phyloP scores from a whole-genome alignment of 1,284 basidiomycete species.

The Xerocomus amazonicus region DNA sequence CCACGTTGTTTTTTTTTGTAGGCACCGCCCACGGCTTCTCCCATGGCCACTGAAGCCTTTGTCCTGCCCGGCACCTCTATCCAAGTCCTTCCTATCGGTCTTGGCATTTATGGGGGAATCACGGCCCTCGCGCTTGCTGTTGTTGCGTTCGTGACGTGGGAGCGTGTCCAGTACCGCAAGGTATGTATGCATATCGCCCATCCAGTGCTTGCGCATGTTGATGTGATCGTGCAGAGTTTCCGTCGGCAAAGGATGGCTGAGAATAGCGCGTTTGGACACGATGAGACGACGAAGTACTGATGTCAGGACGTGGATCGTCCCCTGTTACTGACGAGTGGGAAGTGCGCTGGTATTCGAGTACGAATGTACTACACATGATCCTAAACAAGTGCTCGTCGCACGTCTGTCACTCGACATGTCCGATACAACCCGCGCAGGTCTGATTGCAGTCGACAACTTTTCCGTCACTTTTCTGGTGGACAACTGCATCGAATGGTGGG shows the following conservation, averaged over 20 bases:
- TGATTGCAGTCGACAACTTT: conserved; percentile 45
- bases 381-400: too few relatives aligned
- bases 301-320: background rate
- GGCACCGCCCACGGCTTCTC: conserved; percentile 36
- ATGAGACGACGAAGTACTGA: conserved; percentile 37
- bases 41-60: conserved; percentile 46
- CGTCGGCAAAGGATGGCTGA: conserved; percentile 71
- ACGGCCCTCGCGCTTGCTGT: conserved; percentile 74
- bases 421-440: conserved; percentile 14
- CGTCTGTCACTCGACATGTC: conserved; percentile 7
- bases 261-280: conserved; percentile 55
- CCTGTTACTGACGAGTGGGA: too few relatives aligned
- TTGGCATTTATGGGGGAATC: conserved; percentile 78
- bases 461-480: conserved; percentile 71
- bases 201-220: conserved; percentile 2
- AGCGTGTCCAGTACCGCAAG: conserved; percentile 78
- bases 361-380: too few relatives aligned
- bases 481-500: conserved; percentile 74
- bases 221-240: conserved; percentile 53
- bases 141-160: conserved; percentile 78
- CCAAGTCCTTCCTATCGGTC: conserved; percentile 73
- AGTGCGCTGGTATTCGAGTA: background rate
- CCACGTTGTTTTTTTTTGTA: background rate
- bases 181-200: conserved; percentile 46
- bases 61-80: conserved; percentile 66